These are phyloP conservation scores for Aspergillus sojae DNA, from an alignment of 2,329 filamentous ascomycete genomes.

Conservation along the genomic window DNA sequence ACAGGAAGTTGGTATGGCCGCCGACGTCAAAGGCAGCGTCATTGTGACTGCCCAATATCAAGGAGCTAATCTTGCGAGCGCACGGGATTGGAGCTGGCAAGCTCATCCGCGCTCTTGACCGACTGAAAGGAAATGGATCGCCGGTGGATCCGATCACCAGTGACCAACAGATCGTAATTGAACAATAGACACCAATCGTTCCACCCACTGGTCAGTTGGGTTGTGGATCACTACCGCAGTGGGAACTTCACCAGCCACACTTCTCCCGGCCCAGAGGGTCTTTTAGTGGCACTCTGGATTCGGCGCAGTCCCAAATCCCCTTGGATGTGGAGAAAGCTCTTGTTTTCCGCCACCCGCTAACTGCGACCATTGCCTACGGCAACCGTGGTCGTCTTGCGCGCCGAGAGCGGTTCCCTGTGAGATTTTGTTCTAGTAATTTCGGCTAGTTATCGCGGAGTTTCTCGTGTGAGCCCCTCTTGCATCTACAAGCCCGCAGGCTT, in stretches of 20 bases:
- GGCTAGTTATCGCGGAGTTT: neutral
- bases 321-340: slow-evolving; percentile 7
- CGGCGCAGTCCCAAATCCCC: neutral
- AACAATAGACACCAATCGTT: neutral
- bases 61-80: neutral
- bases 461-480: neutral
- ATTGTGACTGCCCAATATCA: slow-evolving; percentile 4
- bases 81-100: neutral
- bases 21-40: slow-evolving; percentile 9
- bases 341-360: slow-evolving; percentile 14
- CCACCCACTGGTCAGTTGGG: neutral
- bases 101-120: neutral
- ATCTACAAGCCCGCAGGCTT: neutral
- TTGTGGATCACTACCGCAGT: neutral
- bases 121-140: neutral
- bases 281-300: neutral
- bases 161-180: neutral
- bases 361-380: neutral
- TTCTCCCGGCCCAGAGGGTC: neutral
- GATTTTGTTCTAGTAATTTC: neutral
- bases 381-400: neutral
- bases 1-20: slow-evolving; percentile 1
- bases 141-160: neutral
- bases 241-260: slow-evolving; percentile 1
- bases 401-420: neutral